phyloP scores from a whole-genome alignment of 169 alveolate genomes.

The Cryptosporidium baileyi region DNA sequence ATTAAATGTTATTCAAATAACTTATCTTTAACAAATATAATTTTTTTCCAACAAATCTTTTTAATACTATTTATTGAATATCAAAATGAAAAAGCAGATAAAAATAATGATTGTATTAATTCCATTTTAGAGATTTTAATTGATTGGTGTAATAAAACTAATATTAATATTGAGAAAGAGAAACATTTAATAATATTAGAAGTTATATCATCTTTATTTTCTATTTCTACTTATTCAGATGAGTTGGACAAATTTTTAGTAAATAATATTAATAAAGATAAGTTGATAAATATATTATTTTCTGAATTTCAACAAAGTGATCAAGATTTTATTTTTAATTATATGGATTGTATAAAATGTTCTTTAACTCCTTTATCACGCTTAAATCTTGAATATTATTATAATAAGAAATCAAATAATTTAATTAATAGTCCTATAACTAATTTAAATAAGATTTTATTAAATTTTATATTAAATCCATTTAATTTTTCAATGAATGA shows the following conservation, averaged over 20 bases:
- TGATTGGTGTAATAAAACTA: conserved; percentile 15
- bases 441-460: background rate
- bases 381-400: background rate
- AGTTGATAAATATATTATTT: background rate
- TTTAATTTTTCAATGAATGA: background rate
- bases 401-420: background rate
- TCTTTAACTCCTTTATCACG: conserved; percentile 12
- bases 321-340: conserved; percentile 30
- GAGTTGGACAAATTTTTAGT: background rate
- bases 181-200: conserved; percentile 25
- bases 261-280: background rate
- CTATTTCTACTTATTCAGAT: background rate
- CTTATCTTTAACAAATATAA: conserved; percentile 1
- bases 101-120: background rate
- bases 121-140: background rate
- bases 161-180: conserved; percentile 12
- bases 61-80: background rate
- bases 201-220: conserved; percentile 3
- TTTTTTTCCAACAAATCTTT: conserved; percentile 6
- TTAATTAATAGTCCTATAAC: background rate
- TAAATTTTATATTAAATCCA: conserved; percentile 23
- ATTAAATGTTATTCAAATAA: conserved; percentile 14
- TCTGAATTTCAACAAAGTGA: conserved; percentile 50
- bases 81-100: background rate
- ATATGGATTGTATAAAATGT: conserved; percentile 35